Conservation (phyloP, 2,329 filamentous ascomycete genomes). For the Aureobasidium musti region DNA sequence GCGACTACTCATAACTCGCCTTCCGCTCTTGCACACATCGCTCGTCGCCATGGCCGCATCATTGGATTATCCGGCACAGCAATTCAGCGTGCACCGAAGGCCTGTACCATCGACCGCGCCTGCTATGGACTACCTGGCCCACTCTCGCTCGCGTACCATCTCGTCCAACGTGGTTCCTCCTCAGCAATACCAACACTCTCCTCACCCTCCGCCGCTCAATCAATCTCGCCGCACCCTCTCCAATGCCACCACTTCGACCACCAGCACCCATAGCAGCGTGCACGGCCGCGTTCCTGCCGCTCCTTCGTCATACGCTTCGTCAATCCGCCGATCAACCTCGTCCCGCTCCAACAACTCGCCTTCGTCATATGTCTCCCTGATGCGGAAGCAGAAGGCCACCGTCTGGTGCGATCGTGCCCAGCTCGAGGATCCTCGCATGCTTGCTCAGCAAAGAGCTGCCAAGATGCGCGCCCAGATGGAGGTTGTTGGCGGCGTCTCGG, state of each 20-base stretch:
- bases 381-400: constrained; percentile 95
- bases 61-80: constrained; percentile 31
- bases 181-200: constrained; percentile 36
- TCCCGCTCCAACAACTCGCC: constrained; percentile 64
- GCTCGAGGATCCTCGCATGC: constrained; percentile 80
- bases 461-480: constrained; percentile 85
- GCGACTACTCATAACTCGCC: not conserved
- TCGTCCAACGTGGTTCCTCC: constrained; percentile 36
- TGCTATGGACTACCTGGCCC: constrained; percentile 44
- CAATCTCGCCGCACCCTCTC: constrained; percentile 60
- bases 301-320: constrained; percentile 42
- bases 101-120: constrained; percentile 30
- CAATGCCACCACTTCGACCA: constrained; percentile 70
- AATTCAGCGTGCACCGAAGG: constrained; percentile 32
- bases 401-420: constrained; percentile 98
- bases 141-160: constrained; percentile 47
- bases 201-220: constrained; percentile 27
- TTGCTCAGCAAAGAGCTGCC: constrained; percentile 80
- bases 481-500: constrained; percentile 63
- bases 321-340: constrained; percentile 72
- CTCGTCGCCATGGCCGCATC: constrained; percentile 31
- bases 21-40: not conserved
- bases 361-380: constrained; percentile 88
- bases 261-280: constrained; percentile 43
- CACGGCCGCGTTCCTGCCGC: constrained; percentile 53